Evolutionary conservation across 2,329 filamentous ascomycete genomes (phyloP), one percentile per base, ranked within the genome.

Genomic region (Fusarium subtropicale): DNA sequence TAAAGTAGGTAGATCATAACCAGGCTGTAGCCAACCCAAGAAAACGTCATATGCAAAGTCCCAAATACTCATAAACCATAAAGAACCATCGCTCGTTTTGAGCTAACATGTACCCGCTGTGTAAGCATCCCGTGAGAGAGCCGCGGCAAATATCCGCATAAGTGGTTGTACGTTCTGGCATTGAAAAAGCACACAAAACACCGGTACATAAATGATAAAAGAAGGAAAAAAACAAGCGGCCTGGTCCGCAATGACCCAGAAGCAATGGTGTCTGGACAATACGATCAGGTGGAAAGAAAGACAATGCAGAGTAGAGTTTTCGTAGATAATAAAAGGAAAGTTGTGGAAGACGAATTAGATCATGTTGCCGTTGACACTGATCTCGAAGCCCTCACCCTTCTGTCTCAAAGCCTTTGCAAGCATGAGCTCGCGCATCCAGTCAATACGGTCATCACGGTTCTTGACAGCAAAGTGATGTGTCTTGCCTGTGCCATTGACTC

Each of bases 361-460:
- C 88, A 90, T 91, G 80, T 89, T 91, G 45, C 92, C 92, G 76
- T 95, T 95, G 68, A 94, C 88, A 76, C 89, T 91, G 73, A 96
- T 88, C 81, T 94, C 91, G 73, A 91, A 95, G 20, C 93, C 93
- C 73, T 93, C 90, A 47, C 88, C 90, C 86, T 94, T 96, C 80
- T 93, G 91, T 83, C 90, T 92, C 77, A 93, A 83, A 20, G 93
- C 93, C 83, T 96, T 96, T 56, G 93, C 93, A 46, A 97, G 88
- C 93, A 97, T 97, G 65, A 97, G 83, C 85, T 97, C 93, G 56
- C 93, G 86, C 93, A 97, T 97, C 96, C 96, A 99, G 78, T 97
- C 95, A 75, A 98, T 97, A 66, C 95, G 88, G 77, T 97, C 92
- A 76, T 97, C 93, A 16, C 94, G 88, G 74, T 86, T 89, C 81